phyloP scores from a whole-genome alignment of 1,284 basidiomycete species.

The Cystobasidium slooffiae region DNA sequence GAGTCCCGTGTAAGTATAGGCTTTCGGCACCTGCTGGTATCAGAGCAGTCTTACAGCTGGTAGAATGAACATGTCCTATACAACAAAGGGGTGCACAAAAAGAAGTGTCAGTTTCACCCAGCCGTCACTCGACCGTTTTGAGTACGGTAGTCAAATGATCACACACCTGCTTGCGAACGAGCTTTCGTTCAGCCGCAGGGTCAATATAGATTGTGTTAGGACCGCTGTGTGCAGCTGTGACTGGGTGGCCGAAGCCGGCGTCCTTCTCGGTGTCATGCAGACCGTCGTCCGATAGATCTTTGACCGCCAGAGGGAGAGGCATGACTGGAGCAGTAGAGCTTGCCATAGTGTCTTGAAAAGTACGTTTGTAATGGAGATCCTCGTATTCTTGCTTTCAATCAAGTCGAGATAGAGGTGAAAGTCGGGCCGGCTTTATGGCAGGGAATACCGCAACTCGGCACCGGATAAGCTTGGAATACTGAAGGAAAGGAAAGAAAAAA shows the following conservation, averaged over 20 bases:
- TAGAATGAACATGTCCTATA: slow-evolving; percentile 31
- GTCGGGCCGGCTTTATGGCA: slow-evolving; percentile 1
- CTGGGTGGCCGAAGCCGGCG: slow-evolving; percentile 1
- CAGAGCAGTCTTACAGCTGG: slow-evolving; percentile 12
- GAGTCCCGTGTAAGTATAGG: neutral
- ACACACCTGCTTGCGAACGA: slow-evolving; percentile 40
- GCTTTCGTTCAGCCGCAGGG: slow-evolving; percentile 33
- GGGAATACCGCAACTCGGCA: neutral
- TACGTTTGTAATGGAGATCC: neutral
- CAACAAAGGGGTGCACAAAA: neutral
- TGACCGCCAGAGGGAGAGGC: slow-evolving; percentile 22
- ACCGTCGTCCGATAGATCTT: neutral
- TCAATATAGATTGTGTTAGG: slow-evolving; percentile 25
- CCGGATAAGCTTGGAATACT: too few species aligned
- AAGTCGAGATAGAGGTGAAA: neutral
- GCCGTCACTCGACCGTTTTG: neutral
- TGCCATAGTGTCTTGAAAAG: slow-evolving; percentile 16
- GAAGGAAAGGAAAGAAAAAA: too few species aligned
- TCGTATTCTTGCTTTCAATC: neutral
- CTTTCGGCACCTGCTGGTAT: neutral
- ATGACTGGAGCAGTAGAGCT: slow-evolving; percentile 34
- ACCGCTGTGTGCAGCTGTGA: slow-evolving; percentile 10
- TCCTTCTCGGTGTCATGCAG: slow-evolving; percentile 13
- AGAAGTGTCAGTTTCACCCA: neutral
- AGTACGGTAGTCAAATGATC: neutral